Conservation (phyloP, 805 yeast genomes). For the Barnettozyma vustinii region DNA sequence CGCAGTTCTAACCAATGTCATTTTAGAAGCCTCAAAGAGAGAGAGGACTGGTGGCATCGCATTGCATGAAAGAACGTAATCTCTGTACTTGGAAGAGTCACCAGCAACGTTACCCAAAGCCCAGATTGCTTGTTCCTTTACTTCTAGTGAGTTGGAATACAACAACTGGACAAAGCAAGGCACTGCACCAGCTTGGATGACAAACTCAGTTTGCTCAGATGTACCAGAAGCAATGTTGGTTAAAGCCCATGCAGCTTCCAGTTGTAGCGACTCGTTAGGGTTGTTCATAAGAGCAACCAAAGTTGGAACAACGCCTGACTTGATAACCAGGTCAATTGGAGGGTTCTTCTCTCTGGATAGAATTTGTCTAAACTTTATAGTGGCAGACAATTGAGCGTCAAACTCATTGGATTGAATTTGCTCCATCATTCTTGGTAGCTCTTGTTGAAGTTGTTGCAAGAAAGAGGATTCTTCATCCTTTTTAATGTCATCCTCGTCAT, state of each 20-base stretch:
- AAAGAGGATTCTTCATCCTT: slow-evolving; percentile 35
- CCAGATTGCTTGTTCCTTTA: slow-evolving; percentile 98
- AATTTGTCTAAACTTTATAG: slow-evolving; percentile 89
- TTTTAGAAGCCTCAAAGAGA: slow-evolving; percentile 73
- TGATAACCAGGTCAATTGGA: slow-evolving; percentile 89
- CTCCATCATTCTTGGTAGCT: slow-evolving; percentile 81
- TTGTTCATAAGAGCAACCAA: slow-evolving; percentile 79
- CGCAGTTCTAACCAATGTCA: slow-evolving; percentile 91
- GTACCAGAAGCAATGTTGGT: slow-evolving; percentile 96
- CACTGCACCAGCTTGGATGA: slow-evolving; percentile 90
- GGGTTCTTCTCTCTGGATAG: slow-evolving; percentile 93
- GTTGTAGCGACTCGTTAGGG: slow-evolving; percentile 82
- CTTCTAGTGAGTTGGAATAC: slow-evolving; percentile 78
- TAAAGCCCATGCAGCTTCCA: slow-evolving; percentile 99
- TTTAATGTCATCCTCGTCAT: slow-evolving; percentile 34
- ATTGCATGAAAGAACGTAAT: slow-evolving; percentile 74
- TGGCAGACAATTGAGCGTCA: slow-evolving; percentile 80
- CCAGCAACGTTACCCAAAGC: slow-evolving; percentile 99
- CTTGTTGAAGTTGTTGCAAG: slow-evolving; percentile 48
- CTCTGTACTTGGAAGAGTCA: slow-evolving; percentile 87
- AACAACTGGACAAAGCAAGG: slow-evolving; percentile 83
- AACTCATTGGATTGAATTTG: slow-evolving; percentile 70
- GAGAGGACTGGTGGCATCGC: slow-evolving; percentile 87
- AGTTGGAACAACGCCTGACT: slow-evolving; percentile 89
- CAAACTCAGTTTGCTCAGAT: slow-evolving; percentile 82